Conservation (phyloP, 495 filamentous ascomycete genomes). For the Podospora didyma region DNA sequence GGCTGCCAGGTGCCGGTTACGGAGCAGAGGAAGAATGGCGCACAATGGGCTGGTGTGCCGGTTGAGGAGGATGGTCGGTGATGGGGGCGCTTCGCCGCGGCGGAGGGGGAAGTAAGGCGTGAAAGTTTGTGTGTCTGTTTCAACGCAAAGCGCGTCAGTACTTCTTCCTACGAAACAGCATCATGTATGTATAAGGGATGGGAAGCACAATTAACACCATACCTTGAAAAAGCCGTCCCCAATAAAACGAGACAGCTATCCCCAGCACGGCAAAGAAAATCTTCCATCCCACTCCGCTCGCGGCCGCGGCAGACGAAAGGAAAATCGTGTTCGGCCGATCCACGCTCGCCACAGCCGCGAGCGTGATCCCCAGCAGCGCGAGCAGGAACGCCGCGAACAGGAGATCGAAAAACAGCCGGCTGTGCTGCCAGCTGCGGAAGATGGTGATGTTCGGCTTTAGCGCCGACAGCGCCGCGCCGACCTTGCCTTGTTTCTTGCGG, state of each 20-base stretch:
- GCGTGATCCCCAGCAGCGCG: slow-evolving; percentile 15
- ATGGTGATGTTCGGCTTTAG: background rate
- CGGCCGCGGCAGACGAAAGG: slow-evolving; percentile 1
- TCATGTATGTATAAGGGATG: background rate
- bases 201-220: background rate
- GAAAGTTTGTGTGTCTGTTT: slow-evolving; percentile 16
- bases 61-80: slow-evolving; percentile 21
- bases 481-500: background rate
- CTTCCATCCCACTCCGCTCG: slow-evolving; percentile 1
- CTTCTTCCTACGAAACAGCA: too few relatives aligned
- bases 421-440: slow-evolving; percentile 15
- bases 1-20: slow-evolving; percentile 16
- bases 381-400: slow-evolving; percentile 8
- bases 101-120: slow-evolving; percentile 15
- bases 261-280: slow-evolving; percentile 18
- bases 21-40: slow-evolving; percentile 22
- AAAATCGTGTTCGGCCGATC: slow-evolving; percentile 15
- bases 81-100: slow-evolving; percentile 8
- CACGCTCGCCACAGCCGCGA: slow-evolving; percentile 12
- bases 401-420: slow-evolving; percentile 13
- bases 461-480: background rate
- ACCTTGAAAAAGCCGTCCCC: slow-evolving; percentile 17
- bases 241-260: slow-evolving; percentile 15
- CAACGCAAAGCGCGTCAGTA: too few relatives aligned
- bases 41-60: slow-evolving; percentile 23